Percentiles rank a stretch among this genome's conserved stretches.
Evolutionary conservation across 2,329 filamentous ascomycete species (phyloP).

Genomic region (Hymenoscyphus linearis): DNA sequence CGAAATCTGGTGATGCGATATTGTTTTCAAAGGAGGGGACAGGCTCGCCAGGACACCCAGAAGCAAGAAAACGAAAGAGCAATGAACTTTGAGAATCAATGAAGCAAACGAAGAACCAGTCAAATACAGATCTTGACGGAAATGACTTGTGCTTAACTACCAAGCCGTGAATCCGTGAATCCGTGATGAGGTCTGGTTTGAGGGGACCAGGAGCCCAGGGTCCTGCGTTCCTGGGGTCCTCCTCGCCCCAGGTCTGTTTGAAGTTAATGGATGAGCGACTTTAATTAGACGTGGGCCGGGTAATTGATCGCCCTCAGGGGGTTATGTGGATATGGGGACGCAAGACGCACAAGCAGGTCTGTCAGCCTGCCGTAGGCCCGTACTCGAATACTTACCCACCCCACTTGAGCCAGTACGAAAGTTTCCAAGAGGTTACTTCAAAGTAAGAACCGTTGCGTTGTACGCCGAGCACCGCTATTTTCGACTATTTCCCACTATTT

Average conservation of each 20-base stretch:
- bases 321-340: conserved; percentile 18
- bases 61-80: conserved; percentile 15
- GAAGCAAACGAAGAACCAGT: conserved; percentile 13
- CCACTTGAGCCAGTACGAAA: not conserved
- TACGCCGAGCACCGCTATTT: too few species aligned
- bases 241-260: conserved; percentile 39
- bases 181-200: not conserved
- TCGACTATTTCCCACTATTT: too few species aligned
- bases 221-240: not conserved
- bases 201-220: too few species aligned
- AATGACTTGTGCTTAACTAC: conserved; percentile 4
- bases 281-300: conserved; percentile 31
- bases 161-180: not conserved
- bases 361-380: conserved; percentile 5
- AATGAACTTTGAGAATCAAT: conserved; percentile 10
- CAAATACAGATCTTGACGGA: conserved; percentile 4
- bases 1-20: not conserved
- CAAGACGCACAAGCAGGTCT: not conserved
- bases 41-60: conserved; percentile 31
- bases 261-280: conserved; percentile 43
- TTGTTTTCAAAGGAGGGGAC: conserved; percentile 27
- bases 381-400: too few species aligned
- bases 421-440: not conserved
- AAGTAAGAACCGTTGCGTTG: too few species aligned
- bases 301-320: conserved; percentile 40